Conservation (phyloP, 2,329 filamentous ascomycete species). For the Xylariaceae sp. region DNA sequence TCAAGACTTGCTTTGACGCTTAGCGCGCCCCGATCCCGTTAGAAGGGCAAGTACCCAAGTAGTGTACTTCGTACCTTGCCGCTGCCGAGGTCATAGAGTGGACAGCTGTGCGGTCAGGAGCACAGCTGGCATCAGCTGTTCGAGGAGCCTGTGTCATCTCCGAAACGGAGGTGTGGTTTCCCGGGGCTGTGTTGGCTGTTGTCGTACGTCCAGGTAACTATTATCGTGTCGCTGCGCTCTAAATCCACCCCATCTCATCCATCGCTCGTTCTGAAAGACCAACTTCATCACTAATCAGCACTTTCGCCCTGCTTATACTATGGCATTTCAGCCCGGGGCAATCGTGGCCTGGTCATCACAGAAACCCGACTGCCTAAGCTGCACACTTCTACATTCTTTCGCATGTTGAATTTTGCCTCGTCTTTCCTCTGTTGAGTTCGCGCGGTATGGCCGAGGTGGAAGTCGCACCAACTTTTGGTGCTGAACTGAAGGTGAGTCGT, state of each 20-base stretch:
- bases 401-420: conserved; percentile 23
- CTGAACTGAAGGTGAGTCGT: conserved; percentile 76
- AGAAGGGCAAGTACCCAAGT: no score
- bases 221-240: neutral
- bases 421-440: conserved; percentile 20
- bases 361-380: conserved; percentile 6
- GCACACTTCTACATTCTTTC: conserved; percentile 10
- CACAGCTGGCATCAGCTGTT: no score
- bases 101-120: no score
- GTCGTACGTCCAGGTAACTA: neutral
- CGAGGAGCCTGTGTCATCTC: neutral
- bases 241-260: neutral
- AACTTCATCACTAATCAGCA: neutral
- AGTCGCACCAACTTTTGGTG: conserved; percentile 79
- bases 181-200: conserved; percentile 9
- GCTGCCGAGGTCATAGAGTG: no score
- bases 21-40: no score
- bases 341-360: conserved; percentile 9
- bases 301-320: conserved; percentile 5
- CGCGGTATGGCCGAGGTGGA: conserved; percentile 74
- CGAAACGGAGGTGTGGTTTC: neutral
- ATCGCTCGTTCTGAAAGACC: neutral
- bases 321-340: conserved; percentile 14
- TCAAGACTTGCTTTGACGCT: no score
- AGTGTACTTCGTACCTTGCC: no score